phyloP scores from a whole-genome alignment of 179 eudicot species.

The Corrigiola litoralis region DNA sequence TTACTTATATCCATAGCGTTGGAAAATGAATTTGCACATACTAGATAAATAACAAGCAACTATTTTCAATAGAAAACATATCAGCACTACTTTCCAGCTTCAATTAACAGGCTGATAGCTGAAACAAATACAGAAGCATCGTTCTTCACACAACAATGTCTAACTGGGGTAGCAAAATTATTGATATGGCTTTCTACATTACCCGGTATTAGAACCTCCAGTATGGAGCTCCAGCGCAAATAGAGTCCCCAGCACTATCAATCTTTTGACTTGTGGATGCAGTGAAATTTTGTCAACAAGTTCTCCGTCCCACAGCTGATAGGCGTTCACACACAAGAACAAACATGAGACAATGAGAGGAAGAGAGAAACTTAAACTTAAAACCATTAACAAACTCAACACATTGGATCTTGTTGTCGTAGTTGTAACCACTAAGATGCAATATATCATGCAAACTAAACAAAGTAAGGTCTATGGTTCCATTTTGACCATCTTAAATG shows the following conservation, averaged over 20 bases:
- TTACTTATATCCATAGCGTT: background rate
- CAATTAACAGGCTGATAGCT: background rate
- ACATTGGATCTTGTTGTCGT: no score
- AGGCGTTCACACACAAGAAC: constrained; percentile 1
- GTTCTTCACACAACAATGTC: background rate
- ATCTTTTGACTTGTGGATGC: constrained; percentile 58
- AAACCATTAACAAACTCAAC: background rate
- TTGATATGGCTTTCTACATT: constrained; percentile 9
- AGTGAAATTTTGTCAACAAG: constrained; percentile 56
- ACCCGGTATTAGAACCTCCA: constrained; percentile 72
- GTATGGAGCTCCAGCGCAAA: constrained; percentile 74
- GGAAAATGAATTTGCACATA: background rate
- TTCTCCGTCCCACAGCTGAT: constrained; percentile 68
- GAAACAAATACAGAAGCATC: background rate
- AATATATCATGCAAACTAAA: background rate
- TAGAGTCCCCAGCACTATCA: constrained; percentile 69
- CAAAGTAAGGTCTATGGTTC: background rate
- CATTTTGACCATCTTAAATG: background rate
- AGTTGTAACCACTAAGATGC: no score
- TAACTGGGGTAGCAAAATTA: background rate
- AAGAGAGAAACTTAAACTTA: background rate
- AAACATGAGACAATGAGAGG: background rate
- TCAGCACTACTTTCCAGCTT: background rate
- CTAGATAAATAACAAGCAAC: background rate
- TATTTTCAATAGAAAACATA: background rate